Percentiles rank a stretch among this genome's conserved stretches.
Evolutionary conservation across 176 grass and related monocot species (phyloP).

Genomic region (Olyra latifolia): DNA sequence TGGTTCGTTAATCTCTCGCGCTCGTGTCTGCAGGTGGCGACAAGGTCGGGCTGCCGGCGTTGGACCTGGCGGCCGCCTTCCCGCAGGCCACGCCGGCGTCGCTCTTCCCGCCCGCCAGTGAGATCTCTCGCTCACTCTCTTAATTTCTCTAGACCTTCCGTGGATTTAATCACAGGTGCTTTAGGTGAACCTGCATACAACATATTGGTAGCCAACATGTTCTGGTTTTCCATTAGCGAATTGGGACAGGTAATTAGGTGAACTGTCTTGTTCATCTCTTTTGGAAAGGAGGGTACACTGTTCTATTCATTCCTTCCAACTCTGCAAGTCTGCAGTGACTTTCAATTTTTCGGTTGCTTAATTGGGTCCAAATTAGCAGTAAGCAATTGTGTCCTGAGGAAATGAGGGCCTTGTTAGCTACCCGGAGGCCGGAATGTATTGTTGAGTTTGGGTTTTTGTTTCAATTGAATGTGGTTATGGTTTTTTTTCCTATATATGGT

Average conservation of each 20-base stretch:
- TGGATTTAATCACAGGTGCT: not conserved
- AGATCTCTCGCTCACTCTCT: not conserved
- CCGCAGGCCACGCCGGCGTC: conserved; percentile 73
- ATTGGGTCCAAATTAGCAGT: not conserved
- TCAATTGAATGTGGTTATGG: not conserved
- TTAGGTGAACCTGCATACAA: not conserved
- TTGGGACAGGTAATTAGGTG: not conserved
- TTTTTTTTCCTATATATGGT: not conserved
- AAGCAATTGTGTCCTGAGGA: not conserved
- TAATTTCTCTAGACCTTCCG: not conserved
- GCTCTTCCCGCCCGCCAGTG: conserved; percentile 59
- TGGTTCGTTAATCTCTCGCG: not conserved
- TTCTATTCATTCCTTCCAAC: not conserved
- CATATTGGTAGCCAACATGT: not conserved
- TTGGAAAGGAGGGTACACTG: not conserved
- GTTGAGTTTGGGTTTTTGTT: not conserved
- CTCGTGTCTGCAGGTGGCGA: conserved; percentile 9
- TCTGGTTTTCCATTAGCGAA: not conserved
- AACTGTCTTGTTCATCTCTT: not conserved
- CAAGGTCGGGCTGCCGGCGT: conserved; percentile 58
- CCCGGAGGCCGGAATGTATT: not conserved
- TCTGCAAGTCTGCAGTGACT: not conserved
- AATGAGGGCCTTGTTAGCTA: not conserved
- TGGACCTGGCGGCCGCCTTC: conserved; percentile 59
- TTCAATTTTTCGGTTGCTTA: not conserved